Conservation (phyloP, 192 early-diverging fungal genomes). For the Backusella circina region DNA sequence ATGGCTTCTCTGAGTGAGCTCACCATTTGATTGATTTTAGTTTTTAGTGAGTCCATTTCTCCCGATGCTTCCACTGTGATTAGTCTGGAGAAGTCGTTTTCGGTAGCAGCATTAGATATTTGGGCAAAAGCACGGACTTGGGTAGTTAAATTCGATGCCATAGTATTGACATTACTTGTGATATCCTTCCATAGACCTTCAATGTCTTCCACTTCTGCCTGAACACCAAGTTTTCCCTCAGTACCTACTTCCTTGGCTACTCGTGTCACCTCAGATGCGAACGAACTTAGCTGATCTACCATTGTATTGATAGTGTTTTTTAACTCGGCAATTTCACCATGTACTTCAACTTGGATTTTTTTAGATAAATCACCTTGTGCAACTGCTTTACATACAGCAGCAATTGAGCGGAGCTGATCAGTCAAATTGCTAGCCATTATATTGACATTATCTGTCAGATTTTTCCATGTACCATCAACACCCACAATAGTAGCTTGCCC, state of each 20-base stretch:
- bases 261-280: constrained; percentile 63
- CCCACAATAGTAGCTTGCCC: constrained; percentile 53
- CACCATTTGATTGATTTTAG: constrained; percentile 87
- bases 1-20: constrained; percentile 71
- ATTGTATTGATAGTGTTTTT: constrained; percentile 70
- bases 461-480: constrained; percentile 67
- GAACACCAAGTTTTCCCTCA: constrained; percentile 57
- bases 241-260: constrained; percentile 73
- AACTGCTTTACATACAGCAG: constrained; percentile 59
- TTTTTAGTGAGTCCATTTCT: constrained; percentile 82
- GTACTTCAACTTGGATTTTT: constrained; percentile 59
- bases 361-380: constrained; percentile 63
- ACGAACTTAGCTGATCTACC: constrained; percentile 56
- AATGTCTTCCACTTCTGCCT: constrained; percentile 52
- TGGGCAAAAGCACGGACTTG: constrained; percentile 82
- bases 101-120: constrained; percentile 70
- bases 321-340: constrained; percentile 66
- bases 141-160: constrained; percentile 69
- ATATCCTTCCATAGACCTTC: constrained; percentile 55
- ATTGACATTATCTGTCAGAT: constrained; percentile 65
- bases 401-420: constrained; percentile 67
- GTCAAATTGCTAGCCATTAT: constrained; percentile 67
- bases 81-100: constrained; percentile 66
- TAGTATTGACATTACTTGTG: constrained; percentile 67
- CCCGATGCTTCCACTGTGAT: constrained; percentile 79